Evolutionary conservation across 306 rosid species (phyloP).

Genomic region (Fagus crenata): DNA sequence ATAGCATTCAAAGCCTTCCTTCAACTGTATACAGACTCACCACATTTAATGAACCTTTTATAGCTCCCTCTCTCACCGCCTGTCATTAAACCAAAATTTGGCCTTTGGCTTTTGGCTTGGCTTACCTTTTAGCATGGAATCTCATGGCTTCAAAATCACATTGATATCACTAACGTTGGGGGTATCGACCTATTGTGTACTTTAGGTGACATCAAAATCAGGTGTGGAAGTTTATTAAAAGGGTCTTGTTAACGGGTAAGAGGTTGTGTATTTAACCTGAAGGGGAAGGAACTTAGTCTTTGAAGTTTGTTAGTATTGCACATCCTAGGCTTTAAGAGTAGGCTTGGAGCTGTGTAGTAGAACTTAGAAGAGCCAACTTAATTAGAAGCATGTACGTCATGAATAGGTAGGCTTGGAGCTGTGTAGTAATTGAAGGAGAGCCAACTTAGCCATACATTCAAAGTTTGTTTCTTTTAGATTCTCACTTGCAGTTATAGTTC

Average conservation of each 20-base stretch:
- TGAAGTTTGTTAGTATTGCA: conserved; percentile 34
- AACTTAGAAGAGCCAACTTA: conserved; percentile 37
- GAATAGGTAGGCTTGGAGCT: conserved; percentile 12
- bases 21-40: conserved; percentile 58
- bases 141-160: conserved; percentile 3
- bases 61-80: conserved; percentile 54
- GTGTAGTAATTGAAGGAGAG: conserved; percentile 25
- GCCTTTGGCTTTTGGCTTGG: conserved; percentile 19
- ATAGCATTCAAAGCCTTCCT: conserved; percentile 52
- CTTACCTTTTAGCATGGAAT: conserved; percentile 11
- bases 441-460: conserved; percentile 41
- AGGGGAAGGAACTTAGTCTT: background rate
- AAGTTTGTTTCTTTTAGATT: conserved; percentile 35
- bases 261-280: conserved; percentile 21
- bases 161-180: background rate
- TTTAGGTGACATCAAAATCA: conserved; percentile 37
- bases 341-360: conserved; percentile 18
- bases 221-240: conserved; percentile 14
- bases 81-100: conserved; percentile 38
- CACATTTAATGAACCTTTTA: conserved; percentile 54
- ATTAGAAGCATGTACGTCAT: too few relatives aligned
- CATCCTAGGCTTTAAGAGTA: conserved; percentile 33
- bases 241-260: background rate
- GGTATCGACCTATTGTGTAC: conserved; percentile 13
- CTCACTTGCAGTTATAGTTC: conserved; percentile 34